Evolutionary conservation across 1,284 basidiomycete genomes (phyloP).

Genomic region (Pseudozyma hubeiensis): DNA sequence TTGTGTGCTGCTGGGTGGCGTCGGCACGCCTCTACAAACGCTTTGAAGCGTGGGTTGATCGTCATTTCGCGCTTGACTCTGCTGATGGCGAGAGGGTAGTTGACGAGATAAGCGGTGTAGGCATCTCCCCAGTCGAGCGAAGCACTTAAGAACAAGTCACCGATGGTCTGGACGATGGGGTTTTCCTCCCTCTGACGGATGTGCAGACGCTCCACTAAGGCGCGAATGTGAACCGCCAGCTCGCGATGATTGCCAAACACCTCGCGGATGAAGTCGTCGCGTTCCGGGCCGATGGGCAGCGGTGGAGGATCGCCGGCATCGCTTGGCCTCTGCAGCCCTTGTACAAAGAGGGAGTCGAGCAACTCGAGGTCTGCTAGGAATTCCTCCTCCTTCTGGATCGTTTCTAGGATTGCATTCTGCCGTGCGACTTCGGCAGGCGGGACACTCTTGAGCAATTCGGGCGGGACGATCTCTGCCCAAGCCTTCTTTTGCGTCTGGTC

Average conservation of each 20-base stretch:
- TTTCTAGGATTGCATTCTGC: conserved; percentile 90
- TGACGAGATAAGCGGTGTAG: conserved; percentile 87
- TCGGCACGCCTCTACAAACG: conserved; percentile 85
- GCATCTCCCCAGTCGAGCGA: conserved; percentile 87
- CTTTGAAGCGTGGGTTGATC: conserved; percentile 81
- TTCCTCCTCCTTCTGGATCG: conserved; percentile 88
- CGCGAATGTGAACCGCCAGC: conserved; percentile 82
- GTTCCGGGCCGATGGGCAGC: conserved; percentile 58
- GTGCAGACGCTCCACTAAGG: conserved; percentile 84
- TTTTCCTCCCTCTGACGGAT: conserved; percentile 88
- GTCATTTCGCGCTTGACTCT: conserved; percentile 85
- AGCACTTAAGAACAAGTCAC: conserved; percentile 88
- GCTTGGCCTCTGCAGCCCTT: conserved; percentile 51
- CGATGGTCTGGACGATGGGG: conserved; percentile 84
- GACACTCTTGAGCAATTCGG: conserved; percentile 76
- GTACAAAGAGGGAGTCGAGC: conserved; percentile 73
- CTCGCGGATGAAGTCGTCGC: conserved; percentile 84
- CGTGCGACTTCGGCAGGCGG: conserved; percentile 83
- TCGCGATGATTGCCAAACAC: conserved; percentile 89
- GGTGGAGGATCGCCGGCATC: conserved; percentile 59
- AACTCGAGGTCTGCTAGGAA: conserved; percentile 89
- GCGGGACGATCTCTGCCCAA: conserved; percentile 81
- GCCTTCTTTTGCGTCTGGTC: conserved; percentile 71
- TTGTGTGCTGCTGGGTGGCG: conserved; percentile 78
- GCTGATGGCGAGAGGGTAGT: conserved; percentile 86